Base-by-base conservation (phyloP, 1,139 yeast genomes). In the Meyerozyma athensensis region DNA sequence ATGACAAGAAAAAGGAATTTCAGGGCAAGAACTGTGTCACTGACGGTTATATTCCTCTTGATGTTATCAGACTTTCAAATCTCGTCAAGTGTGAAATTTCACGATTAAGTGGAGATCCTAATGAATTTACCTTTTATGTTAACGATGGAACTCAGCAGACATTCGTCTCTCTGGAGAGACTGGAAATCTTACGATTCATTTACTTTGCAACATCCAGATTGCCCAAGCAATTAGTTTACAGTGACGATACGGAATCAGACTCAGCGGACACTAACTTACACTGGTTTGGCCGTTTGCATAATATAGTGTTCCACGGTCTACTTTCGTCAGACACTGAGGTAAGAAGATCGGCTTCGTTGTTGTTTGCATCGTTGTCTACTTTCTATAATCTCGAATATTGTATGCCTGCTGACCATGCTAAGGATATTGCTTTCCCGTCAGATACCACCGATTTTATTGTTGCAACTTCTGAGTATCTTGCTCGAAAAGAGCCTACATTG, bases 371-470 rank as follows among this genome's bases (percentile, higher is more conserved):
- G 0, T 61, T 84, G 24, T 77, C 82, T 7, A 64, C 72, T 6
- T 72, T 81, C 30, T 84, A 80, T 56, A 68, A 73, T 8, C 59
- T 86, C 35, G 77, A 79, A 36, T 72, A 81, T 48, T 87, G 86
- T 1, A 70, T 79, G 19, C 71, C 74, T 10, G 65, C 78, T 21
- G 68, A 68, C 26, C 74, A 77, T 38, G 77, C 86, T 1, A 72
- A 74, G 12, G 84, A 77, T 31, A 70, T 83, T 12, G 76, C 81
- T n/a, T 80, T 85, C 47, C 95, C 96, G 0, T 74, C 77, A 30
- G 84, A 84, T 50, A 77, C 81, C 31, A 72, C 81, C 5, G 74
- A 79, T 14, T 82, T 82, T 59, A 77, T 85, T 10, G 74, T 75
- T 4, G 61, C 78, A 0, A 65, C 84, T 7, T 79, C 92, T 3